Evolutionary conservation across 1,139 yeast species (phyloP).

Genomic region (Diutina neorugosa): DNA sequence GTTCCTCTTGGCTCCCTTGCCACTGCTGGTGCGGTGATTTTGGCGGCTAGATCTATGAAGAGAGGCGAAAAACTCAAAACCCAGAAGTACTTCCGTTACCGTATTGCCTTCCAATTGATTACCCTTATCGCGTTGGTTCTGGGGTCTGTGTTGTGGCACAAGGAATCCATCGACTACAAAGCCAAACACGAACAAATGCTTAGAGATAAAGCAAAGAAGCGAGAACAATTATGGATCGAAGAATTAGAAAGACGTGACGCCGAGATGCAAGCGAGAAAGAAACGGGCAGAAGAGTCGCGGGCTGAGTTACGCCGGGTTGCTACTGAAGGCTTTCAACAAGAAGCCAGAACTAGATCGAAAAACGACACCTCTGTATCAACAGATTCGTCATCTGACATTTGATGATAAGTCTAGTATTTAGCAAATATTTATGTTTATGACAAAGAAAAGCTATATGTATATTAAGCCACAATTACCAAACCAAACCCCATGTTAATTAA

Average conservation of each 20-base stretch:
- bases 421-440: not conserved
- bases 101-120: slow-evolving; percentile 77
- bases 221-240: slow-evolving; percentile 84
- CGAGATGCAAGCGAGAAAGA: slow-evolving; percentile 54
- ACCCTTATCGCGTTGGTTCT: slow-evolving; percentile 72
- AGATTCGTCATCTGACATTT: not conserved
- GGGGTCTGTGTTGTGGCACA: slow-evolving; percentile 60
- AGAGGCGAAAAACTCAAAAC: slow-evolving; percentile 66
- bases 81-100: slow-evolving; percentile 78
- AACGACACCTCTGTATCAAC: not conserved
- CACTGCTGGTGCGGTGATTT: slow-evolving; percentile 68
- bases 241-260: slow-evolving; percentile 78
- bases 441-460: not conserved
- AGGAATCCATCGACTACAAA: slow-evolving; percentile 24
- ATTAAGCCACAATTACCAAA: not conserved
- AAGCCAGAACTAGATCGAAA: slow-evolving; percentile 4
- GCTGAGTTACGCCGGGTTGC: slow-evolving; percentile 29
- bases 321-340: slow-evolving; percentile 24
- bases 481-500: not conserved
- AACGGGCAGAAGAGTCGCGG: slow-evolving; percentile 27
- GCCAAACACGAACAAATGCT: slow-evolving; percentile 48
- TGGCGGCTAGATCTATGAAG: slow-evolving; percentile 69
- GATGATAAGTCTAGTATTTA: not conserved
- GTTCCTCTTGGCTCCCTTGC: slow-evolving; percentile 74
- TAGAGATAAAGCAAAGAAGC: slow-evolving; percentile 65